phyloP scores from a whole-genome alignment of 176 grass and related monocot species.

The Carex littledalei region DNA sequence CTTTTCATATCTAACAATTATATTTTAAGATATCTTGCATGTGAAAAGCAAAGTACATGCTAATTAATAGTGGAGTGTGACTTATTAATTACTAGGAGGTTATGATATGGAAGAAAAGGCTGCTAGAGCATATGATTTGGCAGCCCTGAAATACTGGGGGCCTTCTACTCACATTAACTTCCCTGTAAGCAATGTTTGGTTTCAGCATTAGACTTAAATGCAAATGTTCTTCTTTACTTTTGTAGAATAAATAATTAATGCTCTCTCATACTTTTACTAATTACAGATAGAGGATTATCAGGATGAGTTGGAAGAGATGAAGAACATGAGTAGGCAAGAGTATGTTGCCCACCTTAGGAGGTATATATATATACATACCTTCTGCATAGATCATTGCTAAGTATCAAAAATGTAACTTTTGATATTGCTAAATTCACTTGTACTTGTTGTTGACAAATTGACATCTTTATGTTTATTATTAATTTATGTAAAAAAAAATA shows the following conservation, averaged over 20 bases:
- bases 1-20: not conserved
- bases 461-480: not conserved
- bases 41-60: not conserved
- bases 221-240: conserved; percentile 4
- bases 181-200: conserved; percentile 40
- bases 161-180: conserved; percentile 98
- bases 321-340: conserved; percentile 98
- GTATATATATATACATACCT: conserved; percentile 20
- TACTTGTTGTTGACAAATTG: not conserved
- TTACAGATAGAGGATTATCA: conserved; percentile 84
- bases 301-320: conserved; percentile 93
- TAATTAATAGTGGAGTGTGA: conserved; percentile 20
- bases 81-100: conserved; percentile 47
- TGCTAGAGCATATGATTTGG: conserved; percentile 93
- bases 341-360: conserved; percentile 96
- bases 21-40: not conserved
- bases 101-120: conserved; percentile 99
- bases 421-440: not conserved
- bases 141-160: conserved; percentile 99
- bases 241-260: not conserved
- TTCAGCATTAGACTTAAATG: not conserved
- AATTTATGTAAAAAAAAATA: not conserved
- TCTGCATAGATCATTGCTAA: not conserved
- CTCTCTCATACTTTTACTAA: not conserved
- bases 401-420: too few relatives aligned